Evolutionary conservation across 768 basidiomycete genomes (phyloP).

Genomic region (Chiua virens): DNA sequence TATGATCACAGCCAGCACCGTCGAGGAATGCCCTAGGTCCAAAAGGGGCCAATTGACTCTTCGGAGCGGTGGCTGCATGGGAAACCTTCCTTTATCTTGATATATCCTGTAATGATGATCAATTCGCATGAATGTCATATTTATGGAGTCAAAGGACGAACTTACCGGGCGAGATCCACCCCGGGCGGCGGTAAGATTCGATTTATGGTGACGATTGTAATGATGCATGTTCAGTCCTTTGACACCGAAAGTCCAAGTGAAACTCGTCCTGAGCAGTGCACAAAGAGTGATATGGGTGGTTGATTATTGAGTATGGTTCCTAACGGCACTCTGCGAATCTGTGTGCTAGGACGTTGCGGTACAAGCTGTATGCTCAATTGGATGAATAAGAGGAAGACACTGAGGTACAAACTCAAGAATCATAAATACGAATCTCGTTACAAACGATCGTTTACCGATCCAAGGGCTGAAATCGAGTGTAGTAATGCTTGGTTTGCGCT

Average conservation of each 20-base stretch:
- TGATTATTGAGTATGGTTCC: no score
- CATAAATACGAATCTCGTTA: neutral
- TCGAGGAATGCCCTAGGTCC: no score
- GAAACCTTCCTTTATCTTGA: no score
- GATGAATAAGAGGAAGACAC: neutral
- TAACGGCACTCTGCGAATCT: neutral
- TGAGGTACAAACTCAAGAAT: conserved; percentile 1
- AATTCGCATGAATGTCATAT: no score
- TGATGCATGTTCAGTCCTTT: neutral
- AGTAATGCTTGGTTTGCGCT: conserved; percentile 79
- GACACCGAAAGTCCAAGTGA: neutral
- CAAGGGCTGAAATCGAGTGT: conserved; percentile 75
- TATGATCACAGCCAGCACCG: no score
- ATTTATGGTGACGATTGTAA: no score
- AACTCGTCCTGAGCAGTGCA: neutral
- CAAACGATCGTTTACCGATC: conserved; percentile 32
- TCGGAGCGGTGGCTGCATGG: no score
- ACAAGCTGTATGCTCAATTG: neutral
- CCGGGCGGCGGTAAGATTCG: no score
- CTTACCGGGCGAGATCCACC: no score
- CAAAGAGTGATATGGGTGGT: neutral
- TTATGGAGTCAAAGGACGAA: no score
- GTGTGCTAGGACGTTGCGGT: neutral
- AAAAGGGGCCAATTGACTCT: no score
- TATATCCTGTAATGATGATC: no score